A percentile compares a stretch with the other conserved stretches of the same genome.
phyloP scores from a whole-genome alignment of 148 eudicot genomes.

The Diospyros kaki region DNA sequence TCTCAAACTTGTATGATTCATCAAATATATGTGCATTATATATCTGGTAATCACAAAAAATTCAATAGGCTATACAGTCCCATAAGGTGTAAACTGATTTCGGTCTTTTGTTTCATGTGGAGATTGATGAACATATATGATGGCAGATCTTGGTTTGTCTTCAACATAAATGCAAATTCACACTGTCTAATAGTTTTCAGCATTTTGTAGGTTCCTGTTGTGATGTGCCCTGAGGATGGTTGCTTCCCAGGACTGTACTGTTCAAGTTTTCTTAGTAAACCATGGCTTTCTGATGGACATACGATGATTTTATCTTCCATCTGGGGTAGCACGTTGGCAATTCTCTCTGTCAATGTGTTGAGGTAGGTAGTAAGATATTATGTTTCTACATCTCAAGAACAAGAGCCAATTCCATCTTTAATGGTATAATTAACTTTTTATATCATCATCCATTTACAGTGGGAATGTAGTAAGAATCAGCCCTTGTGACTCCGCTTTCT shows the following conservation, averaged over 20 bases:
- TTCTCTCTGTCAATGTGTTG: constrained; percentile 65
- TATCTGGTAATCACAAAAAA: not conserved
- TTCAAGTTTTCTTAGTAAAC: constrained; percentile 42
- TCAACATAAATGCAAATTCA: not conserved
- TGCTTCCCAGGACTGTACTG: constrained; percentile 86
- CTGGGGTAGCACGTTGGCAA: constrained; percentile 75
- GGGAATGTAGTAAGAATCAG: constrained; percentile 64
- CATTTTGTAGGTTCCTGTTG: constrained; percentile 69
- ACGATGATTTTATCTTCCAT: constrained; percentile 70
- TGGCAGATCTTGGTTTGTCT: not conserved
- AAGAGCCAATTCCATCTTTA: not conserved
- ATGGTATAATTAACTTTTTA: constrained; percentile 12
- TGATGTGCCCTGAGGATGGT: constrained; percentile 74
- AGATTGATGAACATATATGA: not conserved
- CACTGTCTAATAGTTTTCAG: not conserved
- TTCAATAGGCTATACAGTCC: not conserved
- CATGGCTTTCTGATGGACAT: constrained; percentile 93
- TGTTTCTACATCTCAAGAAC: not conserved
- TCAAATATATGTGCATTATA: not conserved
- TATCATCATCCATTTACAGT: constrained; percentile 31
- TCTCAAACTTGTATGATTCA: not conserved
- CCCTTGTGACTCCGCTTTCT: constrained; percentile 49
- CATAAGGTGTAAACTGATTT: not conserved
- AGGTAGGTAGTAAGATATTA: constrained; percentile 47
- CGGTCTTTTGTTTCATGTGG: not conserved